Percentiles rank a stretch among this genome's conserved stretches.
These are phyloP conservation scores for Agapanthus africanus DNA, from an alignment of 106 monocot genomes.

Conservation along the genomic window DNA sequence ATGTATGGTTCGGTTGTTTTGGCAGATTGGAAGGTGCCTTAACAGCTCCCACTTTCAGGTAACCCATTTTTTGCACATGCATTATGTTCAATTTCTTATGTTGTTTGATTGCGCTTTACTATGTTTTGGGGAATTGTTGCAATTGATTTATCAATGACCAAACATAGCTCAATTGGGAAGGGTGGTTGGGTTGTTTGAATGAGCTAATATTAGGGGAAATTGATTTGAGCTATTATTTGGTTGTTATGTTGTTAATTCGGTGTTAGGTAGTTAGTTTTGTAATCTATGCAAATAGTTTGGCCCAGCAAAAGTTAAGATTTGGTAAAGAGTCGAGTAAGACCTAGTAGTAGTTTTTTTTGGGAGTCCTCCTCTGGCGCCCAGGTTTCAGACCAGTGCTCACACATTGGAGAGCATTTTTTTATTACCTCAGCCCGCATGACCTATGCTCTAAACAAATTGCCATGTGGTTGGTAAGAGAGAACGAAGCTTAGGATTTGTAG, in stretches of 20 bases:
- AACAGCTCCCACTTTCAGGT: slow-evolving; percentile 66
- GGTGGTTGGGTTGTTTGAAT: not conserved
- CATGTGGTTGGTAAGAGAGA: too few species aligned
- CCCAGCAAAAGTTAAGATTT: too few species aligned
- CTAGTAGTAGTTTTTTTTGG: too few species aligned
- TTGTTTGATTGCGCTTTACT: not conserved
- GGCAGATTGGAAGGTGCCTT: slow-evolving; percentile 38
- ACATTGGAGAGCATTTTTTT: too few species aligned
- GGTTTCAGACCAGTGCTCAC: too few species aligned
- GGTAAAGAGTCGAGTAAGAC: too few species aligned
- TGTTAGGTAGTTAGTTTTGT: too few species aligned
- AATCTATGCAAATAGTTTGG: too few species aligned
- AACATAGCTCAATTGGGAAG: not conserved
- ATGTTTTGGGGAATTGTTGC: not conserved
- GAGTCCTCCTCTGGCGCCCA: too few species aligned
- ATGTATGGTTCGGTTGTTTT: slow-evolving; percentile 54
- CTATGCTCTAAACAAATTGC: too few species aligned
- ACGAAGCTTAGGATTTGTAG: not conserved
- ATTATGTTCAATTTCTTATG: not conserved
- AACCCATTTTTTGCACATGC: not conserved
- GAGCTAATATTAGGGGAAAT: not conserved
- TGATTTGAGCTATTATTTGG: not conserved
- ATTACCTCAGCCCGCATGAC: too few species aligned
- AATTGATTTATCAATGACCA: not conserved
- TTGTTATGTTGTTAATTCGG: not conserved